Percentiles rank a stretch among this genome's conserved stretches.
Conservation (phyloP, 2,329 filamentous ascomycete species). For the Amauroascus verrucosus region DNA sequence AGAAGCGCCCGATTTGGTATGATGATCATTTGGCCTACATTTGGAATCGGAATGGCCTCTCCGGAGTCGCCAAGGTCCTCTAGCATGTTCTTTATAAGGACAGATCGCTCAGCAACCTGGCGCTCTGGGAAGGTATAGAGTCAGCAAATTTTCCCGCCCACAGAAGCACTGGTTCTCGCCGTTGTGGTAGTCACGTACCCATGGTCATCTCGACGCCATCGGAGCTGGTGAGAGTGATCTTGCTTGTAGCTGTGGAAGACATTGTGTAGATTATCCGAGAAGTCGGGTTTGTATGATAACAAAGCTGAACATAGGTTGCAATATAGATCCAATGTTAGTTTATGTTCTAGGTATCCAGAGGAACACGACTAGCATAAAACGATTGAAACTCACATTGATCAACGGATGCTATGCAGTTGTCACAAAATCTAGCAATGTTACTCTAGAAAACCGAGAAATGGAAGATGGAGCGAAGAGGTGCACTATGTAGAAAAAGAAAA, state of each 20-base stretch:
- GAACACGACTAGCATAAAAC: too few species aligned
- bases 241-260: constrained; percentile 20
- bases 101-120: constrained; percentile 75
- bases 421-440: too few species aligned
- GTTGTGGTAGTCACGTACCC: constrained; percentile 32
- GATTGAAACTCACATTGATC: too few species aligned
- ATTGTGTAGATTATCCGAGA: background rate
- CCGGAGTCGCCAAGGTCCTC: constrained; percentile 68
- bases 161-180: background rate
- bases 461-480: too few species aligned
- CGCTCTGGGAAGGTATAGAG: constrained; percentile 53
- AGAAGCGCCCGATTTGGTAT: background rate
- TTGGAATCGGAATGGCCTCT: constrained; percentile 62
- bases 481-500: background rate
- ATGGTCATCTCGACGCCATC: constrained; percentile 42
- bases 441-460: too few species aligned
- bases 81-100: constrained; percentile 97
- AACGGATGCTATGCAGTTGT: too few species aligned
- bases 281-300: background rate
- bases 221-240: constrained; percentile 42
- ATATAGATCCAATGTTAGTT: background rate
- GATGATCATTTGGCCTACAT: constrained; percentile 23
- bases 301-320: background rate
- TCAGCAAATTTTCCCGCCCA: constrained; percentile 11
- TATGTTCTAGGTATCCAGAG: background rate